phyloP scores from a whole-genome alignment of 352 stramenopile genomes.

The Phytopythium helicoides region DNA sequence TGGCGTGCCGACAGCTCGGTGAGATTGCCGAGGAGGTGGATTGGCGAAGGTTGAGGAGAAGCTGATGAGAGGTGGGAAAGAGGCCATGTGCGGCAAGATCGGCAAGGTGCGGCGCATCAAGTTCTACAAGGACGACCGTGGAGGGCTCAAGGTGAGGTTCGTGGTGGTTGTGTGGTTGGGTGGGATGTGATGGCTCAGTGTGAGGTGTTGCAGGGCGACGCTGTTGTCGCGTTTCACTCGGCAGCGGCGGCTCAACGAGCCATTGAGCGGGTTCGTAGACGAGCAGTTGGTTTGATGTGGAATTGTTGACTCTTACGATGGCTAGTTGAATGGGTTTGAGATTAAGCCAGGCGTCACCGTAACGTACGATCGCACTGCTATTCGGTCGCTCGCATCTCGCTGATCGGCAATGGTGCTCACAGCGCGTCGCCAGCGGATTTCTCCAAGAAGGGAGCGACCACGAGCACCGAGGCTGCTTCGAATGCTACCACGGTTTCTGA shows the following conservation, averaged over 20 bases:
- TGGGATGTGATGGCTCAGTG: too few species aligned
- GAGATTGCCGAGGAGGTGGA: slow-evolving; percentile 2
- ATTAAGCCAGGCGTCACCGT: slow-evolving; percentile 84
- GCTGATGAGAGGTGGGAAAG: too few species aligned
- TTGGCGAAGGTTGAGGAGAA: too few species aligned
- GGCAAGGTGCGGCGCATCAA: slow-evolving; percentile 85
- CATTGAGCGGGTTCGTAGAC: slow-evolving; percentile 57
- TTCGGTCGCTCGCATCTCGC: too few species aligned
- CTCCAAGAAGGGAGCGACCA: slow-evolving; percentile 33
- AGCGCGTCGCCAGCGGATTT: slow-evolving; percentile 55
- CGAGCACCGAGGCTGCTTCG: too few species aligned
- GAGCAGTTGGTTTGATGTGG: not conserved
- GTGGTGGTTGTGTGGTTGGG: too few species aligned
- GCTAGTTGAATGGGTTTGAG: slow-evolving; percentile 73
- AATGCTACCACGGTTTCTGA: too few species aligned
- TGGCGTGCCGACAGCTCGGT: slow-evolving; percentile 83
- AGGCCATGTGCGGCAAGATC: slow-evolving; percentile 64
- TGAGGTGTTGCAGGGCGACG: slow-evolving; percentile 77
- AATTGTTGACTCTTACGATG: not conserved
- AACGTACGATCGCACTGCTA: slow-evolving; percentile 36
- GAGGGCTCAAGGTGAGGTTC: slow-evolving; percentile 78
- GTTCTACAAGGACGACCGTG: slow-evolving; percentile 81
- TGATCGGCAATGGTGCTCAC: not conserved
- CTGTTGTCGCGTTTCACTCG: slow-evolving; percentile 79
- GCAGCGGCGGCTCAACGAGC: slow-evolving; percentile 59